phyloP scores from a whole-genome alignment of 179 eudicot species.

The Pouteria campechiana region DNA sequence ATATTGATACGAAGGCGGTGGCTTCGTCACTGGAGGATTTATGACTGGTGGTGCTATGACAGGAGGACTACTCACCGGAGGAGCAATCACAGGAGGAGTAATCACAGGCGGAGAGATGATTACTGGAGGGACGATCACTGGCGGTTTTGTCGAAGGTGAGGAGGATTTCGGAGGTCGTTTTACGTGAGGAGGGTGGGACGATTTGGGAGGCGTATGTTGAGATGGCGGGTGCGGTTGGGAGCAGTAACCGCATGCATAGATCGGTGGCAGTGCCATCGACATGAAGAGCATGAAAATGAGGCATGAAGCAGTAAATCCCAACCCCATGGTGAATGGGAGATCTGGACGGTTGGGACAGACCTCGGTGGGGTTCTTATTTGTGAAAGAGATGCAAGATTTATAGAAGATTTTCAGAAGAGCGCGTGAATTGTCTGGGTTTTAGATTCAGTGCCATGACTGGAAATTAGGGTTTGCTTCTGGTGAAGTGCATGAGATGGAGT shows the following conservation, averaged over 20 bases:
- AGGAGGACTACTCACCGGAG: constrained; percentile 16
- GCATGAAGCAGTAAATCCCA: constrained; percentile 26
- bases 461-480: too few species aligned
- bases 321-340: constrained; percentile 26
- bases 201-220: too few species aligned
- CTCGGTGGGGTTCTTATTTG: too few species aligned
- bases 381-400: too few species aligned
- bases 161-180: constrained; percentile 13
- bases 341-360: too few species aligned
- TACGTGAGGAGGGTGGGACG: constrained; percentile 32
- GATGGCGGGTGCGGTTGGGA: constrained; percentile 27
- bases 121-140: constrained; percentile 19
- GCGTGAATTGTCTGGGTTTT: too few species aligned
- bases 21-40: constrained; percentile 8
- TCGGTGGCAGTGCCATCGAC: constrained; percentile 41
- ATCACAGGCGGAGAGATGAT: constrained; percentile 24
- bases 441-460: too few species aligned
- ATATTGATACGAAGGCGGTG: constrained; percentile 10
- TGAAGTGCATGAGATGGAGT: too few species aligned
- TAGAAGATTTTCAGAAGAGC: too few species aligned
- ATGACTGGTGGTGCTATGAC: constrained; percentile 10
- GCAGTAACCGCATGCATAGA: constrained; percentile 47
- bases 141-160: constrained; percentile 5
- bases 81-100: constrained; percentile 27
- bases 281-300: constrained; percentile 39